Evolutionary conservation across 2,329 filamentous ascomycete species (phyloP).

Genomic region (Colletotrichum zoysiae): DNA sequence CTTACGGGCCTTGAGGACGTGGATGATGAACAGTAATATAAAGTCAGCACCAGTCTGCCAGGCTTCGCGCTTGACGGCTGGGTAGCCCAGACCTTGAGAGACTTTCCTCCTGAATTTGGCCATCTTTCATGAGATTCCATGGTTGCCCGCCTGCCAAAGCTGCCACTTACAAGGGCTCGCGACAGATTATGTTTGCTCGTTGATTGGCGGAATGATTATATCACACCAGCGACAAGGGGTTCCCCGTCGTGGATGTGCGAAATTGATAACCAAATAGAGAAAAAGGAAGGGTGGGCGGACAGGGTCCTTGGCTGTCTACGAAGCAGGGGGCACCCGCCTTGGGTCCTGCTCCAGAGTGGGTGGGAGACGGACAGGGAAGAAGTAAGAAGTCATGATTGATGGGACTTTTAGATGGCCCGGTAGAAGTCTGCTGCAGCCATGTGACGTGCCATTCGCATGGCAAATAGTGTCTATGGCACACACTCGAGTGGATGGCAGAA

Average conservation of each 20-base stretch:
- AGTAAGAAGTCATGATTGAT: constrained; percentile 30
- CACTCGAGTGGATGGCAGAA: neutral
- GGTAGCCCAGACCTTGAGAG: neutral
- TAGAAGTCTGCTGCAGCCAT: constrained; percentile 28
- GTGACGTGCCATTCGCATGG: neutral
- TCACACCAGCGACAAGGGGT: constrained; percentile 28
- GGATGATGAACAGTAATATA: constrained; percentile 25
- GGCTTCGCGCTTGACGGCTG: constrained; percentile 22
- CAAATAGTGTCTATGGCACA: neutral
- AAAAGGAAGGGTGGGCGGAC: constrained; percentile 12
- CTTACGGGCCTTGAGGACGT: neutral
- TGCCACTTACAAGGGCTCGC: constrained; percentile 18
- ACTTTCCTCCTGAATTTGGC: neutral
- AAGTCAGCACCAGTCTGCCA: neutral
- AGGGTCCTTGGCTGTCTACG: constrained; percentile 9
- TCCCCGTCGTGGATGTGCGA: constrained; percentile 24
- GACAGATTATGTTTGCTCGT: constrained; percentile 18
- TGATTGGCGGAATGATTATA: constrained; percentile 41
- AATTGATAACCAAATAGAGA: constrained; percentile 26
- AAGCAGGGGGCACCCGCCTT: constrained; percentile 10
- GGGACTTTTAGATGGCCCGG: constrained; percentile 32
- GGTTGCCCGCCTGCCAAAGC: constrained; percentile 17
- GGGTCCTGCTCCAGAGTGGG: constrained; percentile 28
- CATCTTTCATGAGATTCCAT: constrained; percentile 25
- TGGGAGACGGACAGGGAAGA: constrained; percentile 14